Percentiles rank a stretch among this genome's conserved stretches.
Evolutionary conservation across 805 yeast species (phyloP).

Genomic region (Kodamaea lidongshanica): DNA sequence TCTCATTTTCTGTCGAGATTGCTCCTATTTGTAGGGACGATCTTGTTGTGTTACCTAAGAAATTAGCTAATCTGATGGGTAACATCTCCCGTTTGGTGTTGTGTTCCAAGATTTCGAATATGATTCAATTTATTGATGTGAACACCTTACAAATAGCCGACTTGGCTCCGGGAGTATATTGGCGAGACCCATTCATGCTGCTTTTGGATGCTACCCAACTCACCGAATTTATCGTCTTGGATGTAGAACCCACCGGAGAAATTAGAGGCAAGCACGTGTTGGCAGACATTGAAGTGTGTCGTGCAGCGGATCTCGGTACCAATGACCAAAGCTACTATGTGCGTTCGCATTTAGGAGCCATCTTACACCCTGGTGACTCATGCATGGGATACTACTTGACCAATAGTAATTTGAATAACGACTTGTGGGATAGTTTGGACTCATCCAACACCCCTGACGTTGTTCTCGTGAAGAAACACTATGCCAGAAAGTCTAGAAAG

Average conservation of each 20-base stretch:
- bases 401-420: conserved; percentile 85
- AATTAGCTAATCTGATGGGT: conserved; percentile 77
- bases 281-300: conserved; percentile 89
- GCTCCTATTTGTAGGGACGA: conserved; percentile 98
- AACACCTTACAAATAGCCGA: conserved; percentile 73
- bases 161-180: conserved; percentile 61
- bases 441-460: conserved; percentile 73
- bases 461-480: conserved; percentile 80
- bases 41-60: conserved; percentile 83
- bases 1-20: conserved; percentile 86
- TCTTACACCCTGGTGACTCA: conserved; percentile 94
- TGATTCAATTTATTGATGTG: conserved; percentile 84
- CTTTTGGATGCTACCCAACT: conserved; percentile 71
- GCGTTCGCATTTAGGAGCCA: conserved; percentile 88
- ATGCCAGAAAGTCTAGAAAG: conserved; percentile 71
- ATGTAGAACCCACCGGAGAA: conserved; percentile 86
- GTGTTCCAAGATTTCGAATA: conserved; percentile 78
- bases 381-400: conserved; percentile 84
- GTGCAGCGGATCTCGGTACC: conserved; percentile 80
- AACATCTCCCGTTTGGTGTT: conserved; percentile 74
- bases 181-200: conserved; percentile 76
- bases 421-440: conserved; percentile 67
- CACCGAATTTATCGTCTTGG: conserved; percentile 83
- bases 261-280: conserved; percentile 70
- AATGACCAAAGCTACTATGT: conserved; percentile 80